Evolutionary conservation across 129 eudicot genomes (phyloP).

Genomic region (Deinandra increscens): DNA sequence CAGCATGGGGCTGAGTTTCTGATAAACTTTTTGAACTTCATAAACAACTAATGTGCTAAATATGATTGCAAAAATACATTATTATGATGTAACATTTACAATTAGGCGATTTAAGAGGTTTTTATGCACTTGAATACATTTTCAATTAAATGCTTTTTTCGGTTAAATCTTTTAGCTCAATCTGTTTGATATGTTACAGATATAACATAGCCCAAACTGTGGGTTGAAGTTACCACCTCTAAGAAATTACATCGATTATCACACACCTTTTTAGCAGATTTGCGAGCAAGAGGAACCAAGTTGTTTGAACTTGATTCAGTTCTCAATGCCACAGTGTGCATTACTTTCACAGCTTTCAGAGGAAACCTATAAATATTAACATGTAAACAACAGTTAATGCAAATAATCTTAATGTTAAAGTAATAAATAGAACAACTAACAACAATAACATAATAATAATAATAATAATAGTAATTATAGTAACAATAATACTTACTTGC

Average conservation of each 20-base stretch:
- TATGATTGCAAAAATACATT: neutral
- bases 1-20: neutral
- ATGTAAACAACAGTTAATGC: neutral
- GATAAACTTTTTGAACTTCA: neutral
- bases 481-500: conserved; percentile 60
- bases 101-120: neutral
- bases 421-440: neutral
- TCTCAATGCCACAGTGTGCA: conserved; percentile 96
- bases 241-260: neutral
- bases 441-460: neutral
- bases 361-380: conserved; percentile 58
- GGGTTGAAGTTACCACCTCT: conserved; percentile 3
- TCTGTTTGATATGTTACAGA: neutral
- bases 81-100: neutral
- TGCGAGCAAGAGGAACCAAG: conserved; percentile 43
- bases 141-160: no score
- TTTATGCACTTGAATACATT: conserved; percentile 1
- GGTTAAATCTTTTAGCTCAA: neutral
- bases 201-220: neutral
- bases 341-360: conserved; percentile 89
- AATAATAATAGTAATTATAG: conserved; percentile 2
- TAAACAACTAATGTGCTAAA: neutral
- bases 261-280: conserved; percentile 58
- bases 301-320: conserved; percentile 62
- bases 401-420: neutral